These are phyloP conservation scores for Cercophora sp. DNA, from an alignment of 495 filamentous ascomycete species.

Conservation along the genomic window DNA sequence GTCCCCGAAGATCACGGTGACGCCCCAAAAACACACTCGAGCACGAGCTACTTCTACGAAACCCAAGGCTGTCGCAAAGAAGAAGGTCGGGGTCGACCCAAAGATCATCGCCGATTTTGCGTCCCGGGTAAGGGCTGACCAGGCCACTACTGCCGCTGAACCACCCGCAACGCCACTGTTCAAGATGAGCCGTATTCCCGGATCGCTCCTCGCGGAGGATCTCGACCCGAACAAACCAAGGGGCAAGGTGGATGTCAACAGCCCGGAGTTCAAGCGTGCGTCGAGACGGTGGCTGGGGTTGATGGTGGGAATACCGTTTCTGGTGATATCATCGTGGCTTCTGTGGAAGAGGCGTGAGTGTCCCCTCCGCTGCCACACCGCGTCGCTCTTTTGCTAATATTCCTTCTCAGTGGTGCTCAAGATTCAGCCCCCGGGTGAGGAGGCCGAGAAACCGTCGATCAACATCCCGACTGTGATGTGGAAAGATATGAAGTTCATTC, in stretches of 20 bases:
- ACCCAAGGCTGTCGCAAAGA: conserved; percentile 4
- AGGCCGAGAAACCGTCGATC: too few relatives aligned
- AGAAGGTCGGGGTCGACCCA: not conserved
- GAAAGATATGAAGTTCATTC: too few relatives aligned
- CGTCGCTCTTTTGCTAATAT: too few relatives aligned
- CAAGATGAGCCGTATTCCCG: too few relatives aligned
- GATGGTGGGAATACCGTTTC: conserved; percentile 43
- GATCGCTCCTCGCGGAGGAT: too few relatives aligned
- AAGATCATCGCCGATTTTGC: not conserved
- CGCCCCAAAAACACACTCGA: not conserved
- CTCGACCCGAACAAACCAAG: too few relatives aligned
- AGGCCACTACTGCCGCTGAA: not conserved
- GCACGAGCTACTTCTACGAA: conserved; percentile 14
- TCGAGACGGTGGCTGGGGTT: conserved; percentile 34
- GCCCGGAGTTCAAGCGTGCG: conserved; percentile 38
- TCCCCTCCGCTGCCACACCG: not conserved
- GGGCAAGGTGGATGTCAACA: conserved; percentile 30
- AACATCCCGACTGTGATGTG: too few relatives aligned
- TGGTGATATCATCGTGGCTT: conserved; percentile 43
- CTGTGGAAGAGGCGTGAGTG: conserved; percentile 40
- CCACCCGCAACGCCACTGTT: conserved; percentile 11
- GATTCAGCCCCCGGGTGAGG: conserved; percentile 13
- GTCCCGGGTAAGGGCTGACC: not conserved
- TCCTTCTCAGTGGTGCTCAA: conserved; percentile 22
- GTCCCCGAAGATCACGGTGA: not conserved